Evolutionary conservation across 257 asterid genomes (phyloP), one percentile per base, ranked within the genome.

Genomic region (Solanum chilense): DNA sequence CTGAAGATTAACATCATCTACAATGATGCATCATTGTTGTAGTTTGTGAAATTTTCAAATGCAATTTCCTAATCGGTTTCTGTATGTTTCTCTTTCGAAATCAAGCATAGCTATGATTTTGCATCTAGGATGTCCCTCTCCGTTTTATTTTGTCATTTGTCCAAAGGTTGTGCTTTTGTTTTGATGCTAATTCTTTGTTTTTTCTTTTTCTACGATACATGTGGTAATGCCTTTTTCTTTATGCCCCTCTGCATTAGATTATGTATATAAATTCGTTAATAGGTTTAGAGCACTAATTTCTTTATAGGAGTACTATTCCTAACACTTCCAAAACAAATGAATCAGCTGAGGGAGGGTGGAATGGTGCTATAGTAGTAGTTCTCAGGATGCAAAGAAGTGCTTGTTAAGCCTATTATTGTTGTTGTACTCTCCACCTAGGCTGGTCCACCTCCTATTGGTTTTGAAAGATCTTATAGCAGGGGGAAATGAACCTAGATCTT

Each of bases 391-490:
- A 45, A 91, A 91, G 87, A 94, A 94, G 75, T 97, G 97, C 74
- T 90, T 86, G 84, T 94, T 87, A 93, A 92, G 90, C 98, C 98
- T 90, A 98, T 98, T 88, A 96, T 45, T 29, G 90, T 95, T 89
- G 98, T 96, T 33, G 71, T n/a, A 64, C 71, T 64, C 4, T 98
- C 98, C 66, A 95, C 98, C 82, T 96, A 97, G 98, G 95, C 98
- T 18, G 98, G 96, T 42, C 98, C 98, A 80, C 98, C 95, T 89
- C 98, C 98, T 37, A 94, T 95, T 45, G 97, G 93, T 60, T 96
- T 96, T 88, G 98, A 98, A 56, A 90, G 90, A 91, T 98, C 93
- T 90, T 91, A 97, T 58, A 93, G 83, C 58, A 95, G 93, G 98
- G 93, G 85, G 86, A 93, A 98, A 98, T 96, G 91, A 12, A 29